Percentiles rank a stretch among this genome's conserved stretches.
Evolutionary conservation across 2,329 filamentous ascomycete genomes (phyloP).

Genomic region (Pezicula rhizophila): DNA sequence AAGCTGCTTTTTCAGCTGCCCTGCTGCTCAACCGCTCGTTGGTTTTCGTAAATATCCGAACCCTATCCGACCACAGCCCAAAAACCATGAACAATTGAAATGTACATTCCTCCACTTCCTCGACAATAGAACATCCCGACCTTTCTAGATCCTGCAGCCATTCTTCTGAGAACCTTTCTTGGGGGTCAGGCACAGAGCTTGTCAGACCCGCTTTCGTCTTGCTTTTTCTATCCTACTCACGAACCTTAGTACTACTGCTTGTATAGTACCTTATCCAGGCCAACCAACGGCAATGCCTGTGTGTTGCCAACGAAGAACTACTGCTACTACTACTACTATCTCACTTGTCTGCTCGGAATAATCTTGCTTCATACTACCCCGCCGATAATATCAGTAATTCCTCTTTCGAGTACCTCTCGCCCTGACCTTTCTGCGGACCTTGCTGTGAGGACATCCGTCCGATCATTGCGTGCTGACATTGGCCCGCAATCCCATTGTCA

Average conservation of each 20-base stretch:
- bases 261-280: neutral
- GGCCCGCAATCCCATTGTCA: too few species aligned
- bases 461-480: too few species aligned
- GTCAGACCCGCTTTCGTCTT: neutral
- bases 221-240: neutral
- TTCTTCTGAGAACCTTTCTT: conserved; percentile 4
- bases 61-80: neutral
- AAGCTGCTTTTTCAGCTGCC: neutral
- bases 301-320: neutral
- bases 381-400: too few species aligned
- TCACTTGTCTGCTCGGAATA: neutral
- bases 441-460: too few species aligned
- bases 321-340: too few species aligned
- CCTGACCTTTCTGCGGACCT: too few species aligned
- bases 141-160: neutral
- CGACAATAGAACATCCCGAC: conserved; percentile 1
- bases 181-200: conserved; percentile 3
- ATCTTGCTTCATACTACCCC: too few species aligned
- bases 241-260: neutral
- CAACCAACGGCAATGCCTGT: neutral
- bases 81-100: conserved; percentile 7
- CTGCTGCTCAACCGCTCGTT: neutral
- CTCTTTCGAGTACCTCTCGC: too few species aligned
- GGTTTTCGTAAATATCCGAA: neutral
- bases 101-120: conserved; percentile 16